Base-by-base conservation (phyloP, 306 rosid genomes). In the Vicia sativa region DNA sequence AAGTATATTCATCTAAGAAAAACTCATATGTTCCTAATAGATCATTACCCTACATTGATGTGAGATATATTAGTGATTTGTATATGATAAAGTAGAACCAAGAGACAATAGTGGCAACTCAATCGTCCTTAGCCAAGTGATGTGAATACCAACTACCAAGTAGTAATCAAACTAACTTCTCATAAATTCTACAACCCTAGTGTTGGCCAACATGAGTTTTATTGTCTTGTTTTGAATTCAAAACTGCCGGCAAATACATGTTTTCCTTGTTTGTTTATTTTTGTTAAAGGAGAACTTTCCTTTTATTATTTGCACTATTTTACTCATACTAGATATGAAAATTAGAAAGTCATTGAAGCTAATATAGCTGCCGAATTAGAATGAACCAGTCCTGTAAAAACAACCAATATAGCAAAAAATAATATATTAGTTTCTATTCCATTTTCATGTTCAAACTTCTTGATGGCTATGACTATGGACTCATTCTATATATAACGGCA, bases 191-290 rank as follows among this genome's bases (percentile, higher is more conserved):
- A 15, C 38, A 72, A 39, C 18, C 70, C 68, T 15, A 45, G 26
- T 28, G 35, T 37, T 44, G 9, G 50, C 62, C 62, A 48, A 60
- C 68, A 72, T 43, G 26, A 26, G 29, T 62, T 46, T 23, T 38
- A 25, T 23, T n/a, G 52, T 41, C 45, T 50, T 62, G 13, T 29
- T 19, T 41, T 53, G 26, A n/a, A 16, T 42, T 42, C 5, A 7
- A 43, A 64, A 18, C 48, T 54, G 65, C 57, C 38, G 15, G 35
- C 54, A 72, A 62, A 50, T 7, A 14, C 77, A 72, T 38, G 54
- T 62, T 25, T 62, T 62, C 44, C 19, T 38, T 38, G 31, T 72
- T 72, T 64, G 2, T 44, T 72, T 43, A 1, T 45, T 65, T 28
- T 31, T 29, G 44, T 65, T 16, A 8, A 49, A 8, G 9, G 9